Evolutionary conservation across 768 basidiomycete species (phyloP).

Genomic region (Boletus sp.): DNA sequence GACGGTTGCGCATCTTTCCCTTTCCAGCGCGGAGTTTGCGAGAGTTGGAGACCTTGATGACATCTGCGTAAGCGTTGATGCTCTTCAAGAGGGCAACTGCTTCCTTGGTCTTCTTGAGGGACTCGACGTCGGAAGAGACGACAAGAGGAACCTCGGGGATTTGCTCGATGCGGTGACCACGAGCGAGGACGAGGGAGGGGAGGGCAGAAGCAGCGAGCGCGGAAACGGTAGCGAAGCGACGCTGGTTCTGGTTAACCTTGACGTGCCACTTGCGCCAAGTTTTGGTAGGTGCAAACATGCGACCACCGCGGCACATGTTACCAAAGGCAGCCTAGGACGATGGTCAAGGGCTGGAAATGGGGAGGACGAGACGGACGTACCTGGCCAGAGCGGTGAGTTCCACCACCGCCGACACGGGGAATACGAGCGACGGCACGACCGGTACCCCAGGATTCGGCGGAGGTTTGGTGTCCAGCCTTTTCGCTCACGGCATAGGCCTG

Average conservation of each 20-base stretch:
- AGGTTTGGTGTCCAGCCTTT: slow-evolving; percentile 99
- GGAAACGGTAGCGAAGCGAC: slow-evolving; percentile 95
- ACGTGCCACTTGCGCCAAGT: slow-evolving; percentile 99
- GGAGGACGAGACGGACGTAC: slow-evolving; percentile 33
- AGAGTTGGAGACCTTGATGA: slow-evolving; percentile 96
- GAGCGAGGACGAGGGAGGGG: slow-evolving; percentile 94
- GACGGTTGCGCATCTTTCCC: slow-evolving; percentile 95
- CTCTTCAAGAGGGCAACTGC: slow-evolving; percentile 91
- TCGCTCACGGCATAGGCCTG: slow-evolving; percentile 96
- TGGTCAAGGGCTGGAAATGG: slow-evolving; percentile 1
- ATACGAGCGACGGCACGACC: slow-evolving; percentile 99
- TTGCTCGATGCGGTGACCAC: slow-evolving; percentile 98
- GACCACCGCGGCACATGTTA: slow-evolving; percentile 99
- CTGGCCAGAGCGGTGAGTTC: slow-evolving; percentile 98
- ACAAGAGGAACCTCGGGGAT: slow-evolving; percentile 97
- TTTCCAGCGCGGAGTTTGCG: slow-evolving; percentile 96
- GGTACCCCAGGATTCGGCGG: slow-evolving; percentile 99
- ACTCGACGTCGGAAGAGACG: slow-evolving; percentile 73
- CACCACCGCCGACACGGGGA: slow-evolving; percentile 98
- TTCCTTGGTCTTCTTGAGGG: slow-evolving; percentile 94
- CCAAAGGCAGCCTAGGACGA: slow-evolving; percentile 86
- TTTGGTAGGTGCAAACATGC: slow-evolving; percentile 99
- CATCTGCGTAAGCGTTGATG: slow-evolving; percentile 86
- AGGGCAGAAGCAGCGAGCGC: slow-evolving; percentile 97
- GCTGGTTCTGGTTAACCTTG: slow-evolving; percentile 99